A percentile compares a stretch with the other conserved stretches of the same genome.
phyloP scores from a whole-genome alignment of 2,329 filamentous ascomycete species.

The Hymenoscyphus repandus region DNA sequence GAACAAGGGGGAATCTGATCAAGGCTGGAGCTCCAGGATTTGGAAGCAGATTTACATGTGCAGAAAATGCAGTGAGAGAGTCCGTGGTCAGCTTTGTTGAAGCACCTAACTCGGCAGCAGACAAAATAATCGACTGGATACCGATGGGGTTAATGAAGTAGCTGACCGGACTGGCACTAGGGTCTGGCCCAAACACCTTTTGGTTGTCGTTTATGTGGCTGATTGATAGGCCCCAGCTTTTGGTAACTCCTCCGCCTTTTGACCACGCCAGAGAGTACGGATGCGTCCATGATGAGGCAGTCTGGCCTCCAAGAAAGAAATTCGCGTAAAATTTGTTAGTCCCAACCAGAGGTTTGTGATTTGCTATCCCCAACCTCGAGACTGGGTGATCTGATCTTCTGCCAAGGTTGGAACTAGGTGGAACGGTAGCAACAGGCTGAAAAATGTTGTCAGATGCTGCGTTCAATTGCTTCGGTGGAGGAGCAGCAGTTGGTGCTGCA shows the following conservation, averaged over 20 bases:
- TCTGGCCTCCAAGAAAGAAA: constrained; percentile 71
- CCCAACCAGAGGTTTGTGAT: constrained; percentile 44
- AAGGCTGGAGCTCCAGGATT: constrained; percentile 47
- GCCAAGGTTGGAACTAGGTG: constrained; percentile 44
- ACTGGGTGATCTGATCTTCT: constrained; percentile 53
- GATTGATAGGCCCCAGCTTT: constrained; percentile 73
- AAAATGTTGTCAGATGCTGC: constrained; percentile 44
- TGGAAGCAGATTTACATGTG: constrained; percentile 61
- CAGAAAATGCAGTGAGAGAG: constrained; percentile 52
- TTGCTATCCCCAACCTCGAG: constrained; percentile 43
- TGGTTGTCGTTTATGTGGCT: constrained; percentile 67
- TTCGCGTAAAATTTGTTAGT: constrained; percentile 84
- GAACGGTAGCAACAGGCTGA: constrained; percentile 47
- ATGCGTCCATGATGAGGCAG: constrained; percentile 64
- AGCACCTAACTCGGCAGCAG: constrained; percentile 65
- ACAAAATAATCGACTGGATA: constrained; percentile 75
- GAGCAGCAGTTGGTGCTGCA: constrained; percentile 1
- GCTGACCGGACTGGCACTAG: constrained; percentile 50
- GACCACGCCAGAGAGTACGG: constrained; percentile 69
- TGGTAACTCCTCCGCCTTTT: constrained; percentile 54
- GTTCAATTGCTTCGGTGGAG: neutral
- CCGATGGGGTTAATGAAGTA: constrained; percentile 81
- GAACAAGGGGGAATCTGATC: constrained; percentile 76
- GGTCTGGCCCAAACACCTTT: constrained; percentile 58
- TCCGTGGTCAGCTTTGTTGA: constrained; percentile 52